These are phyloP conservation scores for Verticillium klebahnii DNA, from an alignment of 2,329 filamentous ascomycete species.

Conservation along the genomic window DNA sequence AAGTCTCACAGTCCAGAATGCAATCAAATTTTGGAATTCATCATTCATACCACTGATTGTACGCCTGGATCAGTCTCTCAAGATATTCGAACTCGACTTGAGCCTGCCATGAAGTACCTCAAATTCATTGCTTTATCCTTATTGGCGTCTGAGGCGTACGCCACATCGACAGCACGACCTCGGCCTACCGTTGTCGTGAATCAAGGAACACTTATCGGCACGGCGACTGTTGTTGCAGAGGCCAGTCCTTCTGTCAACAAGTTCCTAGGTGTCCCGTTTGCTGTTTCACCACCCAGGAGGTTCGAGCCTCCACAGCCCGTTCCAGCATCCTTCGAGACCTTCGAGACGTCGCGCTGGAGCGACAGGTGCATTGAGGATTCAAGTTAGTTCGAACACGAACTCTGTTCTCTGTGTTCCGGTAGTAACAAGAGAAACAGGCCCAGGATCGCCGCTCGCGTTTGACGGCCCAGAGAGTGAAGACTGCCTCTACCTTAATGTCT, in stretches of 20 bases:
- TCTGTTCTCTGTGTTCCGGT: not conserved
- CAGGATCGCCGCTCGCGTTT: not conserved
- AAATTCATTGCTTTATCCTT: no score
- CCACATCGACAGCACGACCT: no score
- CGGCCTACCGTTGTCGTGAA: not conserved
- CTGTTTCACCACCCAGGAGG: not conserved
- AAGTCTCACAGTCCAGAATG: no score
- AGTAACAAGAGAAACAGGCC: no score
- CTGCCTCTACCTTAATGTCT: constrained; percentile 29
- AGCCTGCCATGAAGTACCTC: no score
- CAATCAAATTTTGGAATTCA: no score
- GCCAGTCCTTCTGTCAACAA: not conserved
- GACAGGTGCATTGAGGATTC: not conserved
- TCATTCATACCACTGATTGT: no score
- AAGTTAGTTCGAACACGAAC: not conserved
- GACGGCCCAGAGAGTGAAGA: constrained; percentile 23
- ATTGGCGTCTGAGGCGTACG: no score
- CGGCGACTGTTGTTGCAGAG: not conserved
- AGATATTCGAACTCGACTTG: no score
- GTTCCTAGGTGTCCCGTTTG: not conserved
- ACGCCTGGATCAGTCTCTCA: no score
- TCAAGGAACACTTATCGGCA: not conserved
- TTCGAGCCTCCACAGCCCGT: not conserved
- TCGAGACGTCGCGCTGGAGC: not conserved
- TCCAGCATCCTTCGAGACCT: not conserved